phyloP scores from a whole-genome alignment of 805 yeast species.

The Sugiyamaella floridensis region DNA sequence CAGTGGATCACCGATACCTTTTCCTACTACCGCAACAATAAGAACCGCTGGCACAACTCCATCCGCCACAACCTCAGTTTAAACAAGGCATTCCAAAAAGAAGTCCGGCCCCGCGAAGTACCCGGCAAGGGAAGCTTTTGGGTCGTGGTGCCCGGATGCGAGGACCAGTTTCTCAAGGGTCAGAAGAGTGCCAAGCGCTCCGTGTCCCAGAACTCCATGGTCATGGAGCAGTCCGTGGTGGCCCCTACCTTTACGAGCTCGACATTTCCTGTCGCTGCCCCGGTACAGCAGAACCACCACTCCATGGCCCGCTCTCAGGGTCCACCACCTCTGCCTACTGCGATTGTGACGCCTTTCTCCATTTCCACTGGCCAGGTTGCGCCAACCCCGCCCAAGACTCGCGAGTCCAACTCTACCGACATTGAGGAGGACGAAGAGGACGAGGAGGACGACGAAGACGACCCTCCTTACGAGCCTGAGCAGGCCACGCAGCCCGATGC shows the following conservation, averaged over 20 bases:
- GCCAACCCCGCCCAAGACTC: neutral
- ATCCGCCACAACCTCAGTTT: constrained; percentile 89
- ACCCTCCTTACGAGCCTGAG: neutral
- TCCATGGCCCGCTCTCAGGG: neutral
- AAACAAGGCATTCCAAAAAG: constrained; percentile 87
- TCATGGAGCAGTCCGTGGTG: neutral
- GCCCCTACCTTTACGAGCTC: neutral
- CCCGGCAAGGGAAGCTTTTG: constrained; percentile 76
- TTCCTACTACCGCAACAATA: constrained; percentile 72
- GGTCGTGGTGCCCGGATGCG: constrained; percentile 81
- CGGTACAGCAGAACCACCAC: neutral
- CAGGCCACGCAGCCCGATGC: neutral
- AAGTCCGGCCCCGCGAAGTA: constrained; percentile 68
- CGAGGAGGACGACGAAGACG: neutral
- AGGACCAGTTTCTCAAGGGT: constrained; percentile 60
- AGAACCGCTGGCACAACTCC: constrained; percentile 96
- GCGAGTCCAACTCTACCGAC: constrained; percentile 16
- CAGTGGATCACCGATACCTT: constrained; percentile 87
- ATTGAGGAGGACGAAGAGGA: constrained; percentile 9
- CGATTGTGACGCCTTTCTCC: constrained; percentile 6
- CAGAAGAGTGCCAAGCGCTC: constrained; percentile 1
- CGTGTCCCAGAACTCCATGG: neutral
- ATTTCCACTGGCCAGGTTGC: constrained; percentile 3
- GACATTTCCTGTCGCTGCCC: neutral
- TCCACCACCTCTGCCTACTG: constrained; percentile 1